Conservation (phyloP, 164 flowering plant genomes). For the Santalum album region DNA sequence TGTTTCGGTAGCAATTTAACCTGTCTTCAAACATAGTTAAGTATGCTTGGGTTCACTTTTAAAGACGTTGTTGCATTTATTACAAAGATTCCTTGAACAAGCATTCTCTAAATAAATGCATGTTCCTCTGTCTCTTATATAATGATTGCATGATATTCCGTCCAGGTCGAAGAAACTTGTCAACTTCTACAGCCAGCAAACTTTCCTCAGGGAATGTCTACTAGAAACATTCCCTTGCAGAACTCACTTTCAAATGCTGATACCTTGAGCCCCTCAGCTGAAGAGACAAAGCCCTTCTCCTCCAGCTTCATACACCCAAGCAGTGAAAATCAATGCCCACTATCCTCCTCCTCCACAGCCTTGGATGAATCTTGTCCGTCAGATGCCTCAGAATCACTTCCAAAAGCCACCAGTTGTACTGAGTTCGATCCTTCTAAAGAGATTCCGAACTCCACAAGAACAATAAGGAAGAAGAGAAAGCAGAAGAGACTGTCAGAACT, state of each 20-base stretch:
- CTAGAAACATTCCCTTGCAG: neutral
- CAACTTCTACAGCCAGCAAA: slow-evolving; percentile 7
- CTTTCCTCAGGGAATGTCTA: slow-evolving; percentile 2
- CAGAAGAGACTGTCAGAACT: slow-evolving; percentile 14
- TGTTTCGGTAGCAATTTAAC: too few relatives aligned
- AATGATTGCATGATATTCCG: neutral
- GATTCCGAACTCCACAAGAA: neutral
- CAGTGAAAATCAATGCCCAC: slow-evolving; percentile 21
- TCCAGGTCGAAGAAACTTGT: slow-evolving; percentile 2
- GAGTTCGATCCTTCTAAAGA: neutral
- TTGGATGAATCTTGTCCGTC: slow-evolving; percentile 7
- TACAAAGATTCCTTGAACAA: too few relatives aligned
- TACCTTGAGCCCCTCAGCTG: slow-evolving; percentile 22
- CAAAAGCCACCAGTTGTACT: neutral
- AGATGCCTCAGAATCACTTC: neutral
- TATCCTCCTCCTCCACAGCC: slow-evolving; percentile 3
- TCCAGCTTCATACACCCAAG: slow-evolving; percentile 18
- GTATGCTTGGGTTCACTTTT: too few relatives aligned
- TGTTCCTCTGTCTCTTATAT: neutral
- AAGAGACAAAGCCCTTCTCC: slow-evolving; percentile 5
- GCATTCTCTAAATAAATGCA: neutral
- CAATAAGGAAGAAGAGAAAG: slow-evolving; percentile 13
- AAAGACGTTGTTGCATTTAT: neutral
- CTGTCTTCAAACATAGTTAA: too few relatives aligned
- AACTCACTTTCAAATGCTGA: slow-evolving; percentile 8